Conservation (phyloP, 2,329 filamentous ascomycete genomes). For the Penicillium sp. region DNA sequence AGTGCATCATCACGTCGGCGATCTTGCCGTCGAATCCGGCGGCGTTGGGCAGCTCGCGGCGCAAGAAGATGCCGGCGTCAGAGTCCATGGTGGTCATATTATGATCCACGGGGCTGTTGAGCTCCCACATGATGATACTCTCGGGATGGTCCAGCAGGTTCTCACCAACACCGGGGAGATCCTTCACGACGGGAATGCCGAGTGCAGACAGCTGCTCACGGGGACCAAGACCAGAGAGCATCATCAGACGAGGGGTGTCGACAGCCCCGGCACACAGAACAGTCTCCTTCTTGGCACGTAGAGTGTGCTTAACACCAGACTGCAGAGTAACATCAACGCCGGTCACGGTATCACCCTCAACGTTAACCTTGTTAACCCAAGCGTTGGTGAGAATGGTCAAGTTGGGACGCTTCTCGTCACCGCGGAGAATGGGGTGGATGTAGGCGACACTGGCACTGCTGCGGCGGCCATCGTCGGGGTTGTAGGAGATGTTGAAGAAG, state of each 20-base stretch:
- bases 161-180: constrained; percentile 62
- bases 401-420: constrained; percentile 78
- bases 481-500: constrained; percentile 89
- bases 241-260: constrained; percentile 70
- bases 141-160: constrained; percentile 65
- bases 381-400: constrained; percentile 82
- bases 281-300: constrained; percentile 68
- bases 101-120: constrained; percentile 71
- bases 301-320: constrained; percentile 53
- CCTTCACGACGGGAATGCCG: constrained; percentile 56
- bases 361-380: constrained; percentile 79
- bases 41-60: constrained; percentile 70
- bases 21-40: constrained; percentile 68
- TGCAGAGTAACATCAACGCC: constrained; percentile 69
- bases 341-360: constrained; percentile 66
- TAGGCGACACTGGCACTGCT: constrained; percentile 88
- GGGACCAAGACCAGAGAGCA: constrained; percentile 54
- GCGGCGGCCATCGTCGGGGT: constrained; percentile 79
- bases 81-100: constrained; percentile 91
- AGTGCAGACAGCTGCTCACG: constrained; percentile 51
- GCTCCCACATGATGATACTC: constrained; percentile 70
- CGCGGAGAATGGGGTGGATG: constrained; percentile 84
- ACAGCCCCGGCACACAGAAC: constrained; percentile 77
- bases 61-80: constrained; percentile 83
- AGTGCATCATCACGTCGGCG: constrained; percentile 93